phyloP scores from a whole-genome alignment of 768 basidiomycete genomes.

The Calocybe cyanea region DNA sequence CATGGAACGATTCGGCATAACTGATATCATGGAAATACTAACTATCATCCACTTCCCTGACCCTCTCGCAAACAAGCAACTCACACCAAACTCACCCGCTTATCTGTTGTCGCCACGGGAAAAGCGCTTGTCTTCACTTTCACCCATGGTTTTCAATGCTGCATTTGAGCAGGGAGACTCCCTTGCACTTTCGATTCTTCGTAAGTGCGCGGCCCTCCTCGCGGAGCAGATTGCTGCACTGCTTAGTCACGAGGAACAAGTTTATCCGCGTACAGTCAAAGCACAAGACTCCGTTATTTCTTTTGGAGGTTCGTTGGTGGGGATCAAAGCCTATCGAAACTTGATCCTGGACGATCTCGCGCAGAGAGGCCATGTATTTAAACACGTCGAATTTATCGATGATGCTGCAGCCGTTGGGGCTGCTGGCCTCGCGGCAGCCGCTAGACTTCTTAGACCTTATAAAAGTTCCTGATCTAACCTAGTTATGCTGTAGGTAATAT shows the following conservation, averaged over 20 bases:
- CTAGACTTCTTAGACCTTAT: too few relatives aligned
- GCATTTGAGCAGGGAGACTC: slow-evolving; percentile 69
- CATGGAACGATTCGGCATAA: slow-evolving; percentile 52
- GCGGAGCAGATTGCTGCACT: slow-evolving; percentile 57
- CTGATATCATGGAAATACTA: slow-evolving; percentile 60
- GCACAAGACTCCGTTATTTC: slow-evolving; percentile 61
- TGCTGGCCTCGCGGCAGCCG: slow-evolving; percentile 42
- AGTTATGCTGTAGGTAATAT: too few relatives aligned
- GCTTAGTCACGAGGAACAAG: slow-evolving; percentile 29
- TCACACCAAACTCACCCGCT: slow-evolving; percentile 20
- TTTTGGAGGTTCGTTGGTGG: slow-evolving; percentile 77
- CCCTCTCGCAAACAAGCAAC: slow-evolving; percentile 25
- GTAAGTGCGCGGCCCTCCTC: slow-evolving; percentile 46
- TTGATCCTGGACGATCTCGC: slow-evolving; percentile 53
- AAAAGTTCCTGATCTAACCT: too few relatives aligned
- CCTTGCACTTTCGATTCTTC: slow-evolving; percentile 59
- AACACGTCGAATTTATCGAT: slow-evolving; percentile 60
- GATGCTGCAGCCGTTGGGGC: slow-evolving; percentile 71
- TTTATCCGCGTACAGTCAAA: slow-evolving; percentile 33
- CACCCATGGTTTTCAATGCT: slow-evolving; percentile 73
- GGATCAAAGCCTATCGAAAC: slow-evolving; percentile 55
- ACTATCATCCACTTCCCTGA: slow-evolving; percentile 63
- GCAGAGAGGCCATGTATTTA: slow-evolving; percentile 58
- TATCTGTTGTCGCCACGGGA: slow-evolving; percentile 46
- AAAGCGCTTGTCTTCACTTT: slow-evolving; percentile 69